A percentile compares a stretch with the other conserved stretches of the same genome.
Evolutionary conservation across 495 filamentous ascomycete species (phyloP).

Genomic region (Trypethelium eluteriae): DNA sequence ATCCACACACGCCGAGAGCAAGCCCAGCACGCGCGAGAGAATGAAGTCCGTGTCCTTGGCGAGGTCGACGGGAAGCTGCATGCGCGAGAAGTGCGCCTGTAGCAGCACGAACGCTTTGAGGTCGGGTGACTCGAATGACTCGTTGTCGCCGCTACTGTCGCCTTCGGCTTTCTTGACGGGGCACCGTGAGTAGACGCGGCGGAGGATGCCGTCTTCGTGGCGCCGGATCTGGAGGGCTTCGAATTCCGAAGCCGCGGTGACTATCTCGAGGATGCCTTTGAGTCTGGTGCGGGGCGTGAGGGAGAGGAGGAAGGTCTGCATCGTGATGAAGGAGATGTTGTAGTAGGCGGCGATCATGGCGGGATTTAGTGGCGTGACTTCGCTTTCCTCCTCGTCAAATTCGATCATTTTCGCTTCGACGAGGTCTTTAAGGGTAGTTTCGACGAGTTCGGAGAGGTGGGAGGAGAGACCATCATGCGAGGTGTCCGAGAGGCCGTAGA

Average conservation of each 20-base stretch:
- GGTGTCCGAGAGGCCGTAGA: slow-evolving; percentile 82
- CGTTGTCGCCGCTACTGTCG: slow-evolving; percentile 15
- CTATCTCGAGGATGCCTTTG: slow-evolving; percentile 93
- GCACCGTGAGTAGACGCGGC: slow-evolving; percentile 85
- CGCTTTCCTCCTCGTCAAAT: slow-evolving; percentile 92
- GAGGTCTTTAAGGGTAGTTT: slow-evolving; percentile 85
- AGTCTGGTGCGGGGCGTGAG: slow-evolving; percentile 80
- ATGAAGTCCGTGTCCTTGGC: slow-evolving; percentile 93
- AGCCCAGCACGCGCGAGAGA: slow-evolving; percentile 72
- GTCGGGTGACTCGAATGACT: slow-evolving; percentile 83
- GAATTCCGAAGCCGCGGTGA: slow-evolving; percentile 94
- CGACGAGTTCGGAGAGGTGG: slow-evolving; percentile 91
- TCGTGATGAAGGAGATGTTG: slow-evolving; percentile 98
- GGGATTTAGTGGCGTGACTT: slow-evolving; percentile 79
- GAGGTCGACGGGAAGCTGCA: slow-evolving; percentile 94
- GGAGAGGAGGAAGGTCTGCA: slow-evolving; percentile 99
- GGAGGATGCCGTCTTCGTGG: slow-evolving; percentile 82
- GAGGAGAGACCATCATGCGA: slow-evolving; percentile 89
- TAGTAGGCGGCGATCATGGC: slow-evolving; percentile 99
- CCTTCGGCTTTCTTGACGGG: slow-evolving; percentile 91
- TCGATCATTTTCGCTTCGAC: slow-evolving; percentile 93
- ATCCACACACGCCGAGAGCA: slow-evolving; percentile 88
- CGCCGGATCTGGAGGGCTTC: slow-evolving; percentile 90
- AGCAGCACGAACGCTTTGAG: slow-evolving; percentile 97
- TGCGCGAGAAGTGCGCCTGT: slow-evolving; percentile 93